Evolutionary conservation across 306 rosid species (phyloP).

Genomic region (Ammopiptanthus mongolicus): DNA sequence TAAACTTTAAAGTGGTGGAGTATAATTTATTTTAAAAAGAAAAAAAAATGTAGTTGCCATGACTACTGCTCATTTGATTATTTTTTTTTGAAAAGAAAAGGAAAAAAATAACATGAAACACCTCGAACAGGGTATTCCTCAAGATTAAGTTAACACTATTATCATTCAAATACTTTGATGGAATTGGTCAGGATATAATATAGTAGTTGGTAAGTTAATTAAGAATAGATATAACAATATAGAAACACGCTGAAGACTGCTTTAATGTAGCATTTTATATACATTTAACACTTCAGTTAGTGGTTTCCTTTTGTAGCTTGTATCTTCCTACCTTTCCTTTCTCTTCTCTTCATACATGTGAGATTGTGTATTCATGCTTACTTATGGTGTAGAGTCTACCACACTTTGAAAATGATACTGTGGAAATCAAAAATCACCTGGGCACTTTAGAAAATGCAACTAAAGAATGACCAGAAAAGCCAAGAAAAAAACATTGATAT

Average conservation of each 20-base stretch:
- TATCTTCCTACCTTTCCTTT: background rate
- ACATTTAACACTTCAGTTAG: background rate
- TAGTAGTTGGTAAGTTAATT: background rate
- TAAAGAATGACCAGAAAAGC: background rate
- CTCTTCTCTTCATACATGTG: background rate
- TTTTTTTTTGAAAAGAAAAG: too few relatives aligned
- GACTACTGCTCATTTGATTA: too few relatives aligned
- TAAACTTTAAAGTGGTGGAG: too few relatives aligned
- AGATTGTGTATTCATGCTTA: background rate
- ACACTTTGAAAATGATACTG: background rate
- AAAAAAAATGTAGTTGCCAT: too few relatives aligned
- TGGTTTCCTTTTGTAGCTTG: background rate
- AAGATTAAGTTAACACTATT: background rate
- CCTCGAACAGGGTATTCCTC: background rate
- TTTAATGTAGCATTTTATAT: background rate
- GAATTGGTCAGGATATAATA: background rate
- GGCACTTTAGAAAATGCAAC: conserved; percentile 13
- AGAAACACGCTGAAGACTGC: background rate
- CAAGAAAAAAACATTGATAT: background rate
- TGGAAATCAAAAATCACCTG: background rate
- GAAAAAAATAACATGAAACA: background rate
- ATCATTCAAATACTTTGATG: background rate
- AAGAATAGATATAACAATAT: too few relatives aligned
- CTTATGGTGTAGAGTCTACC: background rate
- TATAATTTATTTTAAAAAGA: too few relatives aligned